phyloP scores from a whole-genome alignment of 768 basidiomycete species.

The Xanthoconium stramineum region DNA sequence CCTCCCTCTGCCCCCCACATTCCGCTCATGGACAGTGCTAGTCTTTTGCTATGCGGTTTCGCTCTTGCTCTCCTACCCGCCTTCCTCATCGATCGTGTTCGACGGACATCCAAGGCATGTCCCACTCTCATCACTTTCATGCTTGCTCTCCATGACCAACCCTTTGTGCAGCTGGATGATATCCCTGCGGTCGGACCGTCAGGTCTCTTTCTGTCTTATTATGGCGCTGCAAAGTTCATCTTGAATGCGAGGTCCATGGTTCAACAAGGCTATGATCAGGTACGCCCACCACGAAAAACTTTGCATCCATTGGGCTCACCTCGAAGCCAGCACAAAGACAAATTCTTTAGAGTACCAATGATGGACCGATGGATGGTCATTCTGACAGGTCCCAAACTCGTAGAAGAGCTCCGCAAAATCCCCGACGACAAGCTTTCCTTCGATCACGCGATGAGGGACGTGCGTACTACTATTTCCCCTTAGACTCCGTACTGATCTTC shows the following conservation, averaged over 20 bases:
- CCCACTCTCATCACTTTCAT: background rate
- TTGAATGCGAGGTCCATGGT: constrained; percentile 32
- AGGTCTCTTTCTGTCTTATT: constrained; percentile 32
- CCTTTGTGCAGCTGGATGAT: constrained; percentile 19
- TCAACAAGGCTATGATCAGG: constrained; percentile 36
- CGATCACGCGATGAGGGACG: constrained; percentile 38
- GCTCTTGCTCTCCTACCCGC: constrained; percentile 13
- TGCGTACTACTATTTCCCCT: constrained; percentile 19
- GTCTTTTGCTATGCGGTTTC: constrained; percentile 20
- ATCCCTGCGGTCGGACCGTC: constrained; percentile 39
- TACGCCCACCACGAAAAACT: constrained; percentile 10
- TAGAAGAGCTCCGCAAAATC: constrained; percentile 52
- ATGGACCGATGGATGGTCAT: constrained; percentile 47
- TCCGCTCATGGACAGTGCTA: constrained; percentile 26
- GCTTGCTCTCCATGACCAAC: background rate
- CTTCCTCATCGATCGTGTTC: constrained; percentile 16
- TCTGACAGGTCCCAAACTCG: constrained; percentile 36
- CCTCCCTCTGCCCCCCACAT: constrained; percentile 20
- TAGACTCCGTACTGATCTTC: constrained; percentile 3
- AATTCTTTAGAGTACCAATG: constrained; percentile 42
- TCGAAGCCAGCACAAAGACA: constrained; percentile 27
- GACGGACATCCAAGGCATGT: constrained; percentile 27
- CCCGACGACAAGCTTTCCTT: constrained; percentile 46
- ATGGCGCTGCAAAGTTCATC: constrained; percentile 30
- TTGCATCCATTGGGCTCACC: constrained; percentile 13